These are phyloP conservation scores for Fusarium piperis DNA, from an alignment of 2,329 filamentous ascomycete species.

Conservation along the genomic window DNA sequence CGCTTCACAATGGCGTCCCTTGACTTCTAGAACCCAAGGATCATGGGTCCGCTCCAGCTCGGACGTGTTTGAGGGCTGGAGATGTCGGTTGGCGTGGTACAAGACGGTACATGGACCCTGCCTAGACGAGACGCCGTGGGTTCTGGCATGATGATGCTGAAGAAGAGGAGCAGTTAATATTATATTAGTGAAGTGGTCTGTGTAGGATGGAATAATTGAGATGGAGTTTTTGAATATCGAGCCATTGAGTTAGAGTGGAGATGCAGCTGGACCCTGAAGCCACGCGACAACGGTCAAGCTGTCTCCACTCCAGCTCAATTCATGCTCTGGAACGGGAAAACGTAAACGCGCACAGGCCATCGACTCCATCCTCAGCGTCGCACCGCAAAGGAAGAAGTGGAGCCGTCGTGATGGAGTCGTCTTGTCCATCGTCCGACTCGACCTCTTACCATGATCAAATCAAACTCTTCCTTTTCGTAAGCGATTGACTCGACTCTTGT, in stretches of 20 bases:
- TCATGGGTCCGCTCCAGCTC: slow-evolving; percentile 6
- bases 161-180: background rate
- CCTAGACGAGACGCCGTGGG: background rate
- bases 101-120: slow-evolving; percentile 25
- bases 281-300: slow-evolving; percentile 1
- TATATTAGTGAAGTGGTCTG: slow-evolving; percentile 24
- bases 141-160: slow-evolving; percentile 23
- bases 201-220: background rate
- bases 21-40: slow-evolving; percentile 21
- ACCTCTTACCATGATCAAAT: slow-evolving; percentile 14
- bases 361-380: background rate
- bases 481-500: background rate
- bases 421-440: slow-evolving; percentile 19
- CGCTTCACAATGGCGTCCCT: slow-evolving; percentile 5
- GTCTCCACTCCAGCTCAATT: slow-evolving; percentile 3
- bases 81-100: slow-evolving; percentile 22
- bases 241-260: slow-evolving; percentile 17
- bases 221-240: slow-evolving; percentile 11
- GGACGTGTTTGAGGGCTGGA: background rate
- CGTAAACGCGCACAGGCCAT: slow-evolving; percentile 35
- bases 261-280: slow-evolving; percentile 23
- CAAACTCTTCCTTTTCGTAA: slow-evolving; percentile 26
- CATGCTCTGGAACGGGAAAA: slow-evolving; percentile 27
- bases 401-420: slow-evolving; percentile 21
- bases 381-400: slow-evolving; percentile 4